A percentile compares a stretch with the other conserved stretches of the same genome.
phyloP scores from a whole-genome alignment of 2,329 filamentous ascomycete species.

The Colletotrichum chlorophyti region DNA sequence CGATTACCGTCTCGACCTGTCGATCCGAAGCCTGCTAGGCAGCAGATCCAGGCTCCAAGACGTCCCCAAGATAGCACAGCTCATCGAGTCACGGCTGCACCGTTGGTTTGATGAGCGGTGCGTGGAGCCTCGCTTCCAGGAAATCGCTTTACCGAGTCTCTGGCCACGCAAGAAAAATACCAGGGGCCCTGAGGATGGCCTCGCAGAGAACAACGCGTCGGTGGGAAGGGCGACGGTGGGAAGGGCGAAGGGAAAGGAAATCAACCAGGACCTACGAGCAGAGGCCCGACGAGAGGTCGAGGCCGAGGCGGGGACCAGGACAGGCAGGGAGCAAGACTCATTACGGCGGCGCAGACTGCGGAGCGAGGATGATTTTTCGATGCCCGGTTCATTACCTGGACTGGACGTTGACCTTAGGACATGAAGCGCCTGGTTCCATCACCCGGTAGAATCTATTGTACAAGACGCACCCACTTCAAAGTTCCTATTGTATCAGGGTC shows the following conservation, averaged over 20 bases:
- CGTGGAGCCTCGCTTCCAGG: slow-evolving; percentile 86
- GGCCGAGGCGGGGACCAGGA: slow-evolving; percentile 47
- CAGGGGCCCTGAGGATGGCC: slow-evolving; percentile 70
- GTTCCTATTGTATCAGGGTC: slow-evolving; percentile 45
- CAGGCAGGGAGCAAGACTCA: slow-evolving; percentile 43
- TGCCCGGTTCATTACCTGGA: slow-evolving; percentile 55
- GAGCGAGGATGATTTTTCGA: slow-evolving; percentile 47
- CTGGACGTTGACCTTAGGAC: slow-evolving; percentile 39
- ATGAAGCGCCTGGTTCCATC: slow-evolving; percentile 8
- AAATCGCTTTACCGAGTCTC: slow-evolving; percentile 81
- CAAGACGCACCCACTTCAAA: background rate
- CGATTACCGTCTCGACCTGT: slow-evolving; percentile 85
- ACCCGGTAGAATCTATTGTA: background rate
- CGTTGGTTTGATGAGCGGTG: slow-evolving; percentile 88
- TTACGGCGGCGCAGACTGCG: slow-evolving; percentile 48
- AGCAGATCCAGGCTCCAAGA: slow-evolving; percentile 82
- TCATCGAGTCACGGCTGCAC: slow-evolving; percentile 81
- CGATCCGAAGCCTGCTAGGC: slow-evolving; percentile 79
- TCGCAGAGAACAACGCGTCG: slow-evolving; percentile 53
- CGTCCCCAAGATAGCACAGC: slow-evolving; percentile 86
- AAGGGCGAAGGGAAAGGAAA: slow-evolving; percentile 61
- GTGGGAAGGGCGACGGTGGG: slow-evolving; percentile 60
- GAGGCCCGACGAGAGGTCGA: slow-evolving; percentile 56
- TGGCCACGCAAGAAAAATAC: slow-evolving; percentile 89
- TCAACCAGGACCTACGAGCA: slow-evolving; percentile 56